These are phyloP conservation scores for Apiospora pterosperma DNA, from an alignment of 2,329 filamentous ascomycete genomes.

Conservation along the genomic window DNA sequence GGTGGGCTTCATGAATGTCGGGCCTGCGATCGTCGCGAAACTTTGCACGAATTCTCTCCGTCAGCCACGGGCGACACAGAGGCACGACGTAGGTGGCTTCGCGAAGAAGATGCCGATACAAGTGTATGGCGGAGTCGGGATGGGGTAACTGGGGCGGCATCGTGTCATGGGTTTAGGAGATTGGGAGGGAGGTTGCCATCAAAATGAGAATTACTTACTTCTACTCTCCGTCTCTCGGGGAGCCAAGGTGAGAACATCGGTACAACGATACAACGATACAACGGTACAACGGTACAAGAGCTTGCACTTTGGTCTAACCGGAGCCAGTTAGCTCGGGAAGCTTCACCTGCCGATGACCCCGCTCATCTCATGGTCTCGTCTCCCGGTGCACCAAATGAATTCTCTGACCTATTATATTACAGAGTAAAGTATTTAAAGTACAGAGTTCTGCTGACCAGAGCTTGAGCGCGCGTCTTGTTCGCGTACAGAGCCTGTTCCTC, in stretches of 20 bases:
- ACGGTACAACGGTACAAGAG: too few species aligned
- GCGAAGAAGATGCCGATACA: constrained; percentile 59
- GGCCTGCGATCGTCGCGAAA: constrained; percentile 39
- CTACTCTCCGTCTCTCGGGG: background rate
- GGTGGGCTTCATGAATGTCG: constrained; percentile 38
- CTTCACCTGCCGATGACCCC: too few species aligned
- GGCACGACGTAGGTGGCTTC: constrained; percentile 58
- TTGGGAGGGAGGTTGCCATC: background rate
- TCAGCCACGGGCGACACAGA: constrained; percentile 42
- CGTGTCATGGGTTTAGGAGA: background rate
- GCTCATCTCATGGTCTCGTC: too few species aligned
- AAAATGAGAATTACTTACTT: background rate
- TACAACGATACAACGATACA: too few species aligned
- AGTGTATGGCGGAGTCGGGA: constrained; percentile 33
- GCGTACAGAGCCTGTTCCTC: background rate
- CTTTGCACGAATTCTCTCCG: constrained; percentile 38
- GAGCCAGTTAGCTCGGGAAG: too few species aligned
- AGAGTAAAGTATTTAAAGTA: too few species aligned
- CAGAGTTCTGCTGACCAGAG: too few species aligned
- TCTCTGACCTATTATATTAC: too few species aligned
- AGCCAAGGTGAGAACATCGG: background rate
- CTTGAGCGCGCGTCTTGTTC: background rate
- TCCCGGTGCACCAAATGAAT: too few species aligned
- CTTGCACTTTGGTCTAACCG: too few species aligned
- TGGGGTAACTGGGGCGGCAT: constrained; percentile 34